Conservation (phyloP, 768 basidiomycete genomes). For the Rhodosporidiobolus odoratus region DNA sequence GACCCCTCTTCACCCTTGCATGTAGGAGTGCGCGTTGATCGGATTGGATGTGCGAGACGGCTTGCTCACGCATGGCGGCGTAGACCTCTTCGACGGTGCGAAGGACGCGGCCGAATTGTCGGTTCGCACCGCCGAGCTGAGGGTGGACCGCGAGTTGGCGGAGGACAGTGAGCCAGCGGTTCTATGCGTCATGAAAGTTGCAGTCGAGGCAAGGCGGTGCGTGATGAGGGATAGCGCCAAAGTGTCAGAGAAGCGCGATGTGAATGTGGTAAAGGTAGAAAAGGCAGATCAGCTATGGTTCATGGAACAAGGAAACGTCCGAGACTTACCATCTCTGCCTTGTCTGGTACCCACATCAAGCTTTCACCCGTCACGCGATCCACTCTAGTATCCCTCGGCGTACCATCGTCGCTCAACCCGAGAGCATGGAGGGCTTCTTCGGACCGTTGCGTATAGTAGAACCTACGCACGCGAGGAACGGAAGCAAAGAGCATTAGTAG, state of each 20-base stretch:
- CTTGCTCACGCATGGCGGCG: slow-evolving; percentile 24
- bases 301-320: neutral
- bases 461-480: too few species aligned
- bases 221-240: too few species aligned
- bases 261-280: too few species aligned
- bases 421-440: slow-evolving; percentile 7
- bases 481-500: neutral
- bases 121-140: slow-evolving; percentile 15
- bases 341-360: slow-evolving; percentile 6
- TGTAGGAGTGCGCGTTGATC: slow-evolving; percentile 22
- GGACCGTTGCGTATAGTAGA: slow-evolving; percentile 31
- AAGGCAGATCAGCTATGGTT: neutral
- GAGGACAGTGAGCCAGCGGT: slow-evolving; percentile 32
- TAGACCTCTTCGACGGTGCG: slow-evolving; percentile 39
- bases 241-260: too few species aligned
- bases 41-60: slow-evolving; percentile 20
- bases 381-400: neutral
- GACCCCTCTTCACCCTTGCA: slow-evolving; percentile 18
- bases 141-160: slow-evolving; percentile 34
- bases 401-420: slow-evolving; percentile 21
- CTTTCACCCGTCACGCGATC: neutral
- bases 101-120: slow-evolving; percentile 21
- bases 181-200: too few species aligned
- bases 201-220: too few species aligned
- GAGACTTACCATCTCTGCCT: slow-evolving; percentile 19